A percentile compares a stretch with the other conserved stretches of the same genome.
phyloP scores from a whole-genome alignment of 352 stramenopile genomes.

The Globisporangium nagaii region DNA sequence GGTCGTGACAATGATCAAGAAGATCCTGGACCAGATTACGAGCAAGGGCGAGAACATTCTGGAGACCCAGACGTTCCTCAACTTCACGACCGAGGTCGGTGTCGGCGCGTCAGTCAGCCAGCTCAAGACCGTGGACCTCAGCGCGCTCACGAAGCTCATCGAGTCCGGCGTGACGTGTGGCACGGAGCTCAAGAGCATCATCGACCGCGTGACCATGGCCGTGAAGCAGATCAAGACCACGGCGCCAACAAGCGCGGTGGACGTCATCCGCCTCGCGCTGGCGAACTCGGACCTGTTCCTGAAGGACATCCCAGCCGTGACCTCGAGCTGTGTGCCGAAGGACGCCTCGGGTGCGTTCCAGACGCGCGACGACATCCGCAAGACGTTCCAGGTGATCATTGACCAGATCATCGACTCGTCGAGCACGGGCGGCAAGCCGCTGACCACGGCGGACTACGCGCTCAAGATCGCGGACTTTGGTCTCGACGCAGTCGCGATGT shows the following conservation, averaged over 20 bases:
- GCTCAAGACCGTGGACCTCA: neutral
- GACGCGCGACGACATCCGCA: conserved; percentile 41
- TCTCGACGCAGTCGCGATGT: conserved; percentile 15
- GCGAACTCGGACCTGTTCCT: conserved; percentile 27
- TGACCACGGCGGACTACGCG: conserved; percentile 18
- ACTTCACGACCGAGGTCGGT: conserved; percentile 18
- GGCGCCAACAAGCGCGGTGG: conserved; percentile 15
- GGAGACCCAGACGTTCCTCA: conserved; percentile 21
- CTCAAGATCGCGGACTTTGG: conserved; percentile 22
- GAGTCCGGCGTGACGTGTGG: conserved; percentile 23
- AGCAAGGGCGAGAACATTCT: conserved; percentile 36
- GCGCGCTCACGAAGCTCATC: conserved; percentile 27
- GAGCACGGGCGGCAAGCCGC: conserved; percentile 9
- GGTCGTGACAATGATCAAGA: conserved; percentile 10
- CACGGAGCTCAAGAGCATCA: conserved; percentile 34
- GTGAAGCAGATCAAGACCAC: conserved; percentile 31
- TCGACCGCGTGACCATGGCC: conserved; percentile 32
- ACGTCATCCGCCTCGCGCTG: conserved; percentile 38
- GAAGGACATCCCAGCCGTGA: conserved; percentile 36
- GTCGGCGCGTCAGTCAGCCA: neutral
- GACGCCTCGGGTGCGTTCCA: conserved; percentile 25
- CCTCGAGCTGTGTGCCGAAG: conserved; percentile 35
- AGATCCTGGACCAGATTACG: conserved; percentile 16
- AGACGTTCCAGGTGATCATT: conserved; percentile 46
- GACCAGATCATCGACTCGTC: conserved; percentile 41